Evolutionary conservation across 1,139 yeast genomes (phyloP).

Genomic region (Yamadazyma atlantica): DNA sequence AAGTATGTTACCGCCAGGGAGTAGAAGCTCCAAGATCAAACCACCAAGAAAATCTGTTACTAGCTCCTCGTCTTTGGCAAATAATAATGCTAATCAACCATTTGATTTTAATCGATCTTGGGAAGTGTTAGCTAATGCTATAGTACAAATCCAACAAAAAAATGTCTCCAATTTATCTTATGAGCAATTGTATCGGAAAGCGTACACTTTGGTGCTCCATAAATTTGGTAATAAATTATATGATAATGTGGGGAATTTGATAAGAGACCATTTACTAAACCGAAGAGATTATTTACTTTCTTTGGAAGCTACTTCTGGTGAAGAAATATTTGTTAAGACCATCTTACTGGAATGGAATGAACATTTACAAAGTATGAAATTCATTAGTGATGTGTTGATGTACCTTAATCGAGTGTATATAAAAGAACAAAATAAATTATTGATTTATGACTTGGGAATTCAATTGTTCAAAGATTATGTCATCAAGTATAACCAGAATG

Average conservation of each 20-base stretch:
- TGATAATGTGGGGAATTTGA: constrained; percentile 54
- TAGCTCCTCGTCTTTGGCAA: constrained; percentile 14
- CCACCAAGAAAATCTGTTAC: constrained; percentile 63
- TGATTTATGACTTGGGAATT: constrained; percentile 76
- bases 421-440: constrained; percentile 63
- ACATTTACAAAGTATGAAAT: constrained; percentile 71
- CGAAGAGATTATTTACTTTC: constrained; percentile 26
- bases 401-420: constrained; percentile 85
- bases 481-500: constrained; percentile 41
- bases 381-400: constrained; percentile 84
- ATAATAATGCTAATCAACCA: constrained; percentile 25
- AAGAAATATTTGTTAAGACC: constrained; percentile 44
- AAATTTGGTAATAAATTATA: constrained; percentile 73
- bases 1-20: constrained; percentile 42
- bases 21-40: constrained; percentile 61
- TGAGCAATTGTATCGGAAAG: constrained; percentile 80
- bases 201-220: constrained; percentile 74
- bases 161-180: constrained; percentile 78
- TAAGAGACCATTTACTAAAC: constrained; percentile 48
- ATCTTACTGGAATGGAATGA: constrained; percentile 68
- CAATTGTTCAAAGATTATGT: constrained; percentile 51
- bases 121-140: constrained; percentile 70
- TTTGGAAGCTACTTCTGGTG: constrained; percentile 11
- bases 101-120: constrained; percentile 73
- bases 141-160: constrained; percentile 69